Conservation (phyloP, 2,329 filamentous ascomycete species). For the Colletotrichum sojae region DNA sequence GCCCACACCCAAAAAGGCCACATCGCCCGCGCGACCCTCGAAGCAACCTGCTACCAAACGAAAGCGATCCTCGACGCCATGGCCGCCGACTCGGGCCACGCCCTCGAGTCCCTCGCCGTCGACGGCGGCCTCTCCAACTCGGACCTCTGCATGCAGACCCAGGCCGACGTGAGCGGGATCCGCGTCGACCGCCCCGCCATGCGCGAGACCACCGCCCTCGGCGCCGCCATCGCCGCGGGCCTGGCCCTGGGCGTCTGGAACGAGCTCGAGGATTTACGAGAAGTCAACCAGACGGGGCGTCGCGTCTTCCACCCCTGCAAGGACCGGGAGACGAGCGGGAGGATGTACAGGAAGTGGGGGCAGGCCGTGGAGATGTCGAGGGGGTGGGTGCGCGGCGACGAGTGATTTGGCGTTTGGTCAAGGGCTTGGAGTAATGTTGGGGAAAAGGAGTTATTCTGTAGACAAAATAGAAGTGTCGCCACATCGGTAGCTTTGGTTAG, state of each 20-base stretch:
- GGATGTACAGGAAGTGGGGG: constrained; percentile 67
- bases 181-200: constrained; percentile 87
- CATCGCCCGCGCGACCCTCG: constrained; percentile 89
- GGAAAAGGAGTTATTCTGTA: constrained; percentile 11
- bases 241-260: constrained; percentile 84
- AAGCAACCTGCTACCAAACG: constrained; percentile 93
- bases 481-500: constrained; percentile 18
- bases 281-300: constrained; percentile 79
- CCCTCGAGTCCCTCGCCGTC: constrained; percentile 81
- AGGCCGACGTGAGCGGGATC: constrained; percentile 87
- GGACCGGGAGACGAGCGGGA: constrained; percentile 54
- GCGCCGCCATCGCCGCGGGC: constrained; percentile 91
- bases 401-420: constrained; percentile 1
- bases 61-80: constrained; percentile 93
- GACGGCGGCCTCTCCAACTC: constrained; percentile 93
- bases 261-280: constrained; percentile 79
- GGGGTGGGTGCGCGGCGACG: constrained; percentile 59
- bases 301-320: constrained; percentile 80
- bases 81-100: constrained; percentile 86
- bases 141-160: constrained; percentile 91
- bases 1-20: constrained; percentile 89
- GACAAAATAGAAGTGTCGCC: constrained; percentile 13
- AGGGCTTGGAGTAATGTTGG: not conserved
- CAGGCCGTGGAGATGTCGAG: constrained; percentile 72
- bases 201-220: constrained; percentile 91